Evolutionary conservation across 2,329 filamentous ascomycete genomes (phyloP), one percentile per base, ranked within the genome.

Genomic region (Ophiocordyceps camponoti-rufipedis): DNA sequence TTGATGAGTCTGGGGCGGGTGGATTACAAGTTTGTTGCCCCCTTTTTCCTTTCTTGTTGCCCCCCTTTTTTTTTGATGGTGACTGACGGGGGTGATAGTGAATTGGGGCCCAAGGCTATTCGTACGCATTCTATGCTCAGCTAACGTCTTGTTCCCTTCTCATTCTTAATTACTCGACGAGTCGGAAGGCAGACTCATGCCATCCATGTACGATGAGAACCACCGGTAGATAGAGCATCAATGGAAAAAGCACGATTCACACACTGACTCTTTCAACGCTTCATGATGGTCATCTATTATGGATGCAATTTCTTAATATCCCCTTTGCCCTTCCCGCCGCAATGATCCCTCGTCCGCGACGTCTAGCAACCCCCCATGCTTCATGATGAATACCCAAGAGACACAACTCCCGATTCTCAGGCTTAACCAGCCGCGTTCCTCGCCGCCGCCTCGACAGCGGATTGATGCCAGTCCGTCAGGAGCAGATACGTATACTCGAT

Each of bases 1-100:
- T 54, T 66, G 47, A 75, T 75, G 69, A 75, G 71, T 51, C 57
- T 78, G 47, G 74, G 63, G 51, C 65, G 74, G 38, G 68, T 76
- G 4, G 74, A 78, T 51, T 78, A 76, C 55, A 78, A 78, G 74
- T 77, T 58, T 61, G 73, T 7, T 29, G 3, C 16, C 13, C 9
- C 9, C 14, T 16, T 9, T 7, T n/a, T 38, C 13, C 33, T 38
- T 9, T 38, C 33, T 38, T 14, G 12, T 12, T 33, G 31, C 11
- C 14, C 32, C 4, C 14, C 12, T 14, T 35, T 13, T 35, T 2
- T 12, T 12, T 35, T 12, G 12, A 2, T 5, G 32, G 13, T 14
- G 13, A 35, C n/a, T 33, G 32, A 38, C 33, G 5, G 33, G 31
- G 10, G 7, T 16, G 16, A 16, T 18, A 41, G 71, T 50, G 71